phyloP scores from a whole-genome alignment of 2,329 filamentous ascomycete species.

The Huntiella omanensis region DNA sequence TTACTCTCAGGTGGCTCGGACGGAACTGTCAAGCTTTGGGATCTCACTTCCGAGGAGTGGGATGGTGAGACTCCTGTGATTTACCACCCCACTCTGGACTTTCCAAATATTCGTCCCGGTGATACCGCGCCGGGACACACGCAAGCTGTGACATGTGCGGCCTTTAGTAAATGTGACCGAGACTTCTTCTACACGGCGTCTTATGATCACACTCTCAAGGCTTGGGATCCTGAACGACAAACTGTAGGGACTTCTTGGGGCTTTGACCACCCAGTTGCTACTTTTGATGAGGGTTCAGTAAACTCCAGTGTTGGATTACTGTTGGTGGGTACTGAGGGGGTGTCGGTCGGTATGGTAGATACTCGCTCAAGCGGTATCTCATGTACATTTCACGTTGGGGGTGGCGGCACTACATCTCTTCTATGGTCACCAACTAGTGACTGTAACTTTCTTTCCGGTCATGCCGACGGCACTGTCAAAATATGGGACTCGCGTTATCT shows the following conservation, averaged over 20 bases:
- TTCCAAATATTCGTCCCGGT: slow-evolving; percentile 24
- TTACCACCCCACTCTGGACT: slow-evolving; percentile 34
- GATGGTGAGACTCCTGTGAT: slow-evolving; percentile 26
- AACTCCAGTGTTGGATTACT: slow-evolving; percentile 49
- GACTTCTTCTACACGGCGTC: slow-evolving; percentile 59
- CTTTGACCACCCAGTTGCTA: slow-evolving; percentile 50
- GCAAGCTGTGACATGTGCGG: slow-evolving; percentile 56
- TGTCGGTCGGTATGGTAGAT: slow-evolving; percentile 68
- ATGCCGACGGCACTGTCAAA: slow-evolving; percentile 58
- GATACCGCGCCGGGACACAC: slow-evolving; percentile 28
- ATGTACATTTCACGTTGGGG: slow-evolving; percentile 51
- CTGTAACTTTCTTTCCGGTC: slow-evolving; percentile 64
- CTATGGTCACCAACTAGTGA: slow-evolving; percentile 71
- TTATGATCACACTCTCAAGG: slow-evolving; percentile 58
- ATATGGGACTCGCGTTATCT: slow-evolving; percentile 69
- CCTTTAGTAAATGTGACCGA: slow-evolving; percentile 62
- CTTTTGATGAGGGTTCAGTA: slow-evolving; percentile 59
- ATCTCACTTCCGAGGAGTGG: slow-evolving; percentile 41
- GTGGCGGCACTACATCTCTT: slow-evolving; percentile 46
- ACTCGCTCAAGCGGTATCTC: slow-evolving; percentile 22
- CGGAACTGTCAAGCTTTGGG: slow-evolving; percentile 70
- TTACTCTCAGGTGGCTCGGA: slow-evolving; percentile 75
- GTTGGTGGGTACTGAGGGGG: slow-evolving; percentile 74
- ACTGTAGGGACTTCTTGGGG: slow-evolving; percentile 46
- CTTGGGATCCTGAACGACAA: slow-evolving; percentile 50